phyloP scores from a whole-genome alignment of 106 monocot genomes.

The Gastrodia elata region DNA sequence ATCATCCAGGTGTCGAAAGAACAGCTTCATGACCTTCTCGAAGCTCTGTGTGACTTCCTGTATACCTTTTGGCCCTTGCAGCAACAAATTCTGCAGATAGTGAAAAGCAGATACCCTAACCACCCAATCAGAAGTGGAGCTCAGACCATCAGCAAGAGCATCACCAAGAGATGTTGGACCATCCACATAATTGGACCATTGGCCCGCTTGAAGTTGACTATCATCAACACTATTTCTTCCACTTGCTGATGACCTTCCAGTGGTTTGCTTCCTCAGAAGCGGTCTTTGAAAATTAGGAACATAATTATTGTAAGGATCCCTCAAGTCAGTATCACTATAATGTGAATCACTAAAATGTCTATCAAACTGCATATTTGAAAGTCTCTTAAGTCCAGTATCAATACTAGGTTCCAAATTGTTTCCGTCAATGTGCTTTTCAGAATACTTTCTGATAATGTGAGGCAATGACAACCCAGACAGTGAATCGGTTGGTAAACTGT shows the following conservation, averaged over 20 bases:
- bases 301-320: slow-evolving; percentile 64
- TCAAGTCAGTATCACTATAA: slow-evolving; percentile 44
- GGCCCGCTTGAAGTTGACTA: slow-evolving; percentile 46
- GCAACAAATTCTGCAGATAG: slow-evolving; percentile 70
- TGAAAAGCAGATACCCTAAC: slow-evolving; percentile 92
- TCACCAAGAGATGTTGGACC: slow-evolving; percentile 78
- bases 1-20: slow-evolving; percentile 96
- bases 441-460: slow-evolving; percentile 33
- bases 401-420: slow-evolving; percentile 23
- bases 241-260: slow-evolving; percentile 52
- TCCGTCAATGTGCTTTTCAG: slow-evolving; percentile 58
- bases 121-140: slow-evolving; percentile 89
- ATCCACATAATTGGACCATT: slow-evolving; percentile 61
- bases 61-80: slow-evolving; percentile 81
- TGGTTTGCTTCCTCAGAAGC: slow-evolving; percentile 77
- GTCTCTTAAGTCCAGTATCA: slow-evolving; percentile 37
- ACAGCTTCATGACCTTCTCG: slow-evolving; percentile 99
- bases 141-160: slow-evolving; percentile 81
- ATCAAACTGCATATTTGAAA: slow-evolving; percentile 41
- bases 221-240: slow-evolving; percentile 88
- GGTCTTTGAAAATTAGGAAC: slow-evolving; percentile 98
- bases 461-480: slow-evolving; percentile 44
- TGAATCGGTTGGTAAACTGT: slow-evolving; percentile 50
- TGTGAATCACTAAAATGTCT: slow-evolving; percentile 44
- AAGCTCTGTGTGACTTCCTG: slow-evolving; percentile 87